Evolutionary conservation across 495 filamentous ascomycete genomes (phyloP).

Genomic region (Parathielavia hyrcaniae): DNA sequence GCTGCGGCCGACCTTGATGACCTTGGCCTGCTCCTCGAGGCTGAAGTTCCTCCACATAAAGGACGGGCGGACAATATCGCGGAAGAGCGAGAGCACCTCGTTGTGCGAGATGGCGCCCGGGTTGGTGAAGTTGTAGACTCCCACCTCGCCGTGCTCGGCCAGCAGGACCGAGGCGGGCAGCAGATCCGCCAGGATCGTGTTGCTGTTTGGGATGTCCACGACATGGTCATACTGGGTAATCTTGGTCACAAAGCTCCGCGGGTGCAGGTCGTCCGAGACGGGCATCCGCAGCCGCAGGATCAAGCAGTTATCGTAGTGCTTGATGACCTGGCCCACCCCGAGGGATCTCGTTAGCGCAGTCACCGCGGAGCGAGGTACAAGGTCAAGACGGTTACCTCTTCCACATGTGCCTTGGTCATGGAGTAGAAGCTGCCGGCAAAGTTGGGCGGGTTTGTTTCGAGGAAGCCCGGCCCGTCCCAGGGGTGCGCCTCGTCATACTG

Average conservation of each 20-base stretch:
- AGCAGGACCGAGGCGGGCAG: constrained; percentile 54
- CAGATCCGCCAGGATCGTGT: constrained; percentile 59
- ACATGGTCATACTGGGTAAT: constrained; percentile 58
- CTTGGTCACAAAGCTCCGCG: constrained; percentile 63
- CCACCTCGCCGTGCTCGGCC: constrained; percentile 54
- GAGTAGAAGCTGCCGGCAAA: constrained; percentile 63
- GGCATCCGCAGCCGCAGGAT: constrained; percentile 62
- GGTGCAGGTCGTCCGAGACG: constrained; percentile 60
- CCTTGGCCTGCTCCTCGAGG: constrained; percentile 59
- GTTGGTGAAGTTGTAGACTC: constrained; percentile 65
- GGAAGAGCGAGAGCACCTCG: constrained; percentile 57
- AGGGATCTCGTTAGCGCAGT: not conserved
- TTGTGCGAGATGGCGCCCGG: constrained; percentile 63
- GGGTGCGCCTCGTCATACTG: constrained; percentile 54
- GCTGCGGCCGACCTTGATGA: constrained; percentile 58
- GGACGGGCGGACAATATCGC: constrained; percentile 53
- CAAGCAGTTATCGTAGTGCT: constrained; percentile 52
- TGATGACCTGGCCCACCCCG: constrained; percentile 45
- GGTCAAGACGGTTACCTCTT: constrained; percentile 41
- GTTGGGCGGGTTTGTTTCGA: constrained; percentile 58
- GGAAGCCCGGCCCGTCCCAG: constrained; percentile 52
- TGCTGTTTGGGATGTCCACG: constrained; percentile 61
- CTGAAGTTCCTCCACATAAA: constrained; percentile 64
- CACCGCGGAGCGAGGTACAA: not conserved
- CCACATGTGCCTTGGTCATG: constrained; percentile 57